Base-by-base conservation (phyloP, 176 grass and related monocot species). In the Cenchrus americanus region DNA sequence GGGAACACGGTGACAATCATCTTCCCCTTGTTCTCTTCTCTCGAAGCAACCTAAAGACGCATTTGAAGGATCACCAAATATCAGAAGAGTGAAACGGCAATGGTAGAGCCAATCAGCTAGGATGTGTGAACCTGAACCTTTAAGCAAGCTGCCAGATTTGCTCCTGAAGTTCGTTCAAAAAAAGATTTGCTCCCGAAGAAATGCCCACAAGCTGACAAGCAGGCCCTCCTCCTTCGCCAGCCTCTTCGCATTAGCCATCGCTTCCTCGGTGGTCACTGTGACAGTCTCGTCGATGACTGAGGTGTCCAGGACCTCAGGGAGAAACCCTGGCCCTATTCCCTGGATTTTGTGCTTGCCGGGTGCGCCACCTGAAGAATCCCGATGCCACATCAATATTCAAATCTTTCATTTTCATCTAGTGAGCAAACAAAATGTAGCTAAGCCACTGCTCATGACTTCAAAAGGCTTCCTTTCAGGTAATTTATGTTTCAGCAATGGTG, bases 131-230 rank as follows among this genome's bases (percentile, higher is more conserved):
- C n/a, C n/a, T n/a, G n/a, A n/a, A n/a, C n/a, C 83, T 93, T 85
- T 66, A 96, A 62, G 71, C 88, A 93, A 71, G 91, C 88, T n/a
- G 94, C 67, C 70, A 96, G 86, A 75, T 90, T 90, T 57, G 91
- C 88, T 85, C 91, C 83, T 52, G n/a, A n/a, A n/a, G n/a, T n/a
- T n/a, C n/a, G n/a, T n/a, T n/a, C n/a, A n/a, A n/a, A n/a, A n/a
- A n/a, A n/a, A n/a, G n/a, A n/a, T n/a, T n/a, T n/a, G n/a, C n/a
- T n/a, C n/a, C n/a, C n/a, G 94, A 93, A 62, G 94, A 96, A 84
- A 96, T 91, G 10, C 91, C 90, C 69, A 83, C 91, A 48, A 93
- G 88, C 37, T n/a, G n/a, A n/a, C n/a, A n/a, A n/a, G n/a, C n/a
- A 96, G 50, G 10, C 88, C 88, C 79, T 91, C 94, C 87, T 96